Base-by-base conservation (phyloP, 306 rosid species). In the Carpinus fangiana region DNA sequence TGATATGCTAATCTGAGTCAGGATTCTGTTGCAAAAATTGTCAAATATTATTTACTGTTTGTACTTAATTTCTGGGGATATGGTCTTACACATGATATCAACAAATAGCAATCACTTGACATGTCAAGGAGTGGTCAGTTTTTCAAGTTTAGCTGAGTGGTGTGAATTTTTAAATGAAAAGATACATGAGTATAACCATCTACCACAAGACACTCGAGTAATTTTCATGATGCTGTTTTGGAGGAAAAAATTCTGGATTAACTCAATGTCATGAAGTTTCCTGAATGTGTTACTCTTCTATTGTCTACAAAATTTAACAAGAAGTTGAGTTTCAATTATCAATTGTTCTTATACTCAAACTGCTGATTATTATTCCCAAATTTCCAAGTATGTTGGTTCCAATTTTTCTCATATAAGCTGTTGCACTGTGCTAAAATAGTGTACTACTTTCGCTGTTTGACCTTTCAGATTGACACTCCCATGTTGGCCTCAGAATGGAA, bases 401-500 rank as follows among this genome's bases (percentile, higher is more conserved):
- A 67, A 41, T 67, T 4, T 41, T 7, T 67, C 72, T 41, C 23
- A 67, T 38, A 67, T 41, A 41, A 67, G 31, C 52, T 67, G 59
- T 81, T 86, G 64, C 18, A 36, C 18, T 45, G 55, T 60, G 60
- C 80, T 34, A 65, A 64, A 72, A 74, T 81, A 59, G 21, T 34
- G 62, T 75, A 67, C 73, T 68, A 71, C 73, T 38, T 82, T 79
- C 78, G 50, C 70, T 84, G 73, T 76, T 73, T 85, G 87, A 76
- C 68, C 47, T 79, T 83, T 86, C 90, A 95, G 98, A 93, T 95
- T 79, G 98, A 95, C 79, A 87, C 92, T 76, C 99, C 99, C 21
- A 92, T 93, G 97, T 78, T 90, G 90, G 89, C 97, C 75, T 88
- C 98, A 55, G 98, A 95, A 85, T 93, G 99, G 97, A 90, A 78